Conservation (phyloP, 2,329 filamentous ascomycete species). For the Claviceps sp. region DNA sequence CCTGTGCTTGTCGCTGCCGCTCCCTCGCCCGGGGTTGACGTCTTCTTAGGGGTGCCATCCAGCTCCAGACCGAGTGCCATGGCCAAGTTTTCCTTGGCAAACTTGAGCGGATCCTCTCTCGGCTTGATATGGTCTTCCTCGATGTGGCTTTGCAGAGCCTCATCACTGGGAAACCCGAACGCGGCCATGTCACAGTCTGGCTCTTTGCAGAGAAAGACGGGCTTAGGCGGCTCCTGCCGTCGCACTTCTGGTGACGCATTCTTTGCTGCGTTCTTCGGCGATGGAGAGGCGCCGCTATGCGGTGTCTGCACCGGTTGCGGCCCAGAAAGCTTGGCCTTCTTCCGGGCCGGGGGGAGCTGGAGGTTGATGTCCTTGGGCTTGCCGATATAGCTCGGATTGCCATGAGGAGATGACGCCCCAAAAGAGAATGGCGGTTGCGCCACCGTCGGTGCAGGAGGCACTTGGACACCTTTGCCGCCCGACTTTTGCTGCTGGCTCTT, state of each 20-base stretch:
- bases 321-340: constrained; percentile 36
- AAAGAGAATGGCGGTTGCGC: constrained; percentile 44
- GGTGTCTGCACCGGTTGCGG: constrained; percentile 25
- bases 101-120: constrained; percentile 40
- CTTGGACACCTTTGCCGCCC: constrained; percentile 31
- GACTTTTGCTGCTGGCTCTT: constrained; percentile 24
- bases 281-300: constrained; percentile 25
- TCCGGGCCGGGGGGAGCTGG: constrained; percentile 43
- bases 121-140: constrained; percentile 48
- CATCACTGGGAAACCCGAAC: constrained; percentile 39
- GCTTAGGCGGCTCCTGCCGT: constrained; percentile 24
- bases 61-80: constrained; percentile 36
- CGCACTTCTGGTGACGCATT: constrained; percentile 32
- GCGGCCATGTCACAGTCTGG: constrained; percentile 37
- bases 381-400: constrained; percentile 41
- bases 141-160: constrained; percentile 37
- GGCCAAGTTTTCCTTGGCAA: constrained; percentile 35
- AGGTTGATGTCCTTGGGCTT: constrained; percentile 41
- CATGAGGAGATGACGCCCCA: constrained; percentile 43
- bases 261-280: constrained; percentile 33
- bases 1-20: constrained; percentile 27
- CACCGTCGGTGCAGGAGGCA: constrained; percentile 44
- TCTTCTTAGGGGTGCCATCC: constrained; percentile 30
- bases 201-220: constrained; percentile 38
- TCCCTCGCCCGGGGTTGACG: constrained; percentile 15